Percentiles rank a stretch among this genome's conserved stretches.
Evolutionary conservation across 192 early-diverging fungal species (phyloP).

Genomic region (Chytriomyces hyalinus): DNA sequence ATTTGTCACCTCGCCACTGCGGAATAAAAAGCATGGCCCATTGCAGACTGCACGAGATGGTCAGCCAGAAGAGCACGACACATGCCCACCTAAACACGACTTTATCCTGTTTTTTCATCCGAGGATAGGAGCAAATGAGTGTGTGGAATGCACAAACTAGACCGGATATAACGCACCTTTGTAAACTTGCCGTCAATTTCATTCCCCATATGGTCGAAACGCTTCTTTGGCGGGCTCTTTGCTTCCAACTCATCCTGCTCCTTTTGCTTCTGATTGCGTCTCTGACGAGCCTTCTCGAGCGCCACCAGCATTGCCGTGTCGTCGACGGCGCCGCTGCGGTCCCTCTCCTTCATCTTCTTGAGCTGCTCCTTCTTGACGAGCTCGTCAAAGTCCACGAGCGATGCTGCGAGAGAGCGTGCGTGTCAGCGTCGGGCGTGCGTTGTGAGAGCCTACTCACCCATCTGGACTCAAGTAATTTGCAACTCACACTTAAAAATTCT

Average conservation of each 20-base stretch:
- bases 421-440: no score
- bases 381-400: no score
- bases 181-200: constrained; percentile 8
- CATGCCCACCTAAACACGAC: neutral
- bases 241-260: neutral
- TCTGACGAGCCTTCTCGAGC: no score
- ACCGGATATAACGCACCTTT: neutral
- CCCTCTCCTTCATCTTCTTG: no score
- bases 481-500: no score
- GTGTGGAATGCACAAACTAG: neutral
- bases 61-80: neutral
- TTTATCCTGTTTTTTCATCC: no score
- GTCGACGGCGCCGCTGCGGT: no score
- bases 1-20: neutral
- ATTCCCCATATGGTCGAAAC: neutral
- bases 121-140: neutral
- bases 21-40: neutral
- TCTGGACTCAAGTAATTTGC: no score
- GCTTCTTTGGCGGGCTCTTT: neutral
- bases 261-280: neutral
- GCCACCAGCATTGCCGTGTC: no score
- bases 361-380: no score
- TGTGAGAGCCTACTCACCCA: no score
- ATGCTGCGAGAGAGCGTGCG: no score
- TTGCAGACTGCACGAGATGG: neutral